phyloP scores from a whole-genome alignment of 768 basidiomycete species.

The Trametes coccinea region DNA sequence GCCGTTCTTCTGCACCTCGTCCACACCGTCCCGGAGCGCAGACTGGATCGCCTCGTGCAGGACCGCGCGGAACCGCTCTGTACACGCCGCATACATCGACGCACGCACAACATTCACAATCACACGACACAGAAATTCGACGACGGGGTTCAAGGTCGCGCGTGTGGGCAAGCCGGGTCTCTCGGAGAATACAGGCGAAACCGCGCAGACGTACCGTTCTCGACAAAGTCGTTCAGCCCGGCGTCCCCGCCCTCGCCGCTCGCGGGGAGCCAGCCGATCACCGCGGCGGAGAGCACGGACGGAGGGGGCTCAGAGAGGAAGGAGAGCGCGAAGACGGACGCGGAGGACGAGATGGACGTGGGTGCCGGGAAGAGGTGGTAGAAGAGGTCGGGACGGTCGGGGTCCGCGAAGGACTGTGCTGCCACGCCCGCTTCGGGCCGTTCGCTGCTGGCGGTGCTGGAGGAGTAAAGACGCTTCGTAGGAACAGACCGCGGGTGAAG shows the following conservation, averaged over 20 bases:
- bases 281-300: constrained; percentile 45
- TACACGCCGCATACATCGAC: neutral
- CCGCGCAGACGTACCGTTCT: constrained; percentile 56
- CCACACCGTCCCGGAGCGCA: constrained; percentile 48
- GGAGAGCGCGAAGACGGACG: constrained; percentile 64
- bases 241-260: constrained; percentile 39
- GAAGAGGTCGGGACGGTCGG: constrained; percentile 63
- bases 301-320: constrained; percentile 53
- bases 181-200: neutral
- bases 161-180: neutral
- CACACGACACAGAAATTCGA: neutral
- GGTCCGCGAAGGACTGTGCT: constrained; percentile 43
- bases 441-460: neutral
- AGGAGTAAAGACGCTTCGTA: neutral
- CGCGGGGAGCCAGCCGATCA: constrained; percentile 76
- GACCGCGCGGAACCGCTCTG: constrained; percentile 60
- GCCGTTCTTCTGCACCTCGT: constrained; percentile 64
- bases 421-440: neutral
- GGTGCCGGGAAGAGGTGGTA: constrained; percentile 66
- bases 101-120: too few species aligned
- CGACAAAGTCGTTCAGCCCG: constrained; percentile 68
- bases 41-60: constrained; percentile 61
- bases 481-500: neutral
- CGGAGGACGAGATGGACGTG: constrained; percentile 43
- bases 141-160: neutral